Percentiles rank a stretch among this genome's conserved stretches.
Conservation (phyloP, 768 basidiomycete species). For the Baorangia bicolor region DNA sequence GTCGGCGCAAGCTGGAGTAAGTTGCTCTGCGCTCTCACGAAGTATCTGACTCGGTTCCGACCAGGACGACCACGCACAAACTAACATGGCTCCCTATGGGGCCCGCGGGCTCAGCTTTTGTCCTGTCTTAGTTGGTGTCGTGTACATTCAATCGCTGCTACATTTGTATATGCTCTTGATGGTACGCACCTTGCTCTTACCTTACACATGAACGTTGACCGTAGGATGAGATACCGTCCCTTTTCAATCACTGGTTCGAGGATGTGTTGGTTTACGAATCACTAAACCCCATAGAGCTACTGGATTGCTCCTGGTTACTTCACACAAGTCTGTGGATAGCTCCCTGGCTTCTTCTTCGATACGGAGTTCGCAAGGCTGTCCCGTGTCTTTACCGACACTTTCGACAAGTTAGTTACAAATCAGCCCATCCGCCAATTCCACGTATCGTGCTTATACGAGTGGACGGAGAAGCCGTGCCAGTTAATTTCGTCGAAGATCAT, state of each 20-base stretch:
- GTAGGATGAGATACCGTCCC: constrained; percentile 16
- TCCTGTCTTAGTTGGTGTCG: constrained; percentile 12
- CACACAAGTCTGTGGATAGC: constrained; percentile 3
- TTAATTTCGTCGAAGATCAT: constrained; percentile 2
- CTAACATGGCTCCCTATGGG: not conserved
- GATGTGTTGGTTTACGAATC: constrained; percentile 14
- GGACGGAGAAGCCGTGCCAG: constrained; percentile 15
- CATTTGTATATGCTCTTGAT: constrained; percentile 26
- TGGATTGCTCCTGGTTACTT: not conserved
- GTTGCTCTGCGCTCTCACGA: not conserved
- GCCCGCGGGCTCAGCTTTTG: constrained; percentile 22
- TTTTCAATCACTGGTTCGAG: constrained; percentile 23
- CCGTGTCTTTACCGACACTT: not conserved
- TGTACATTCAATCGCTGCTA: constrained; percentile 15
- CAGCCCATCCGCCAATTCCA: constrained; percentile 2
- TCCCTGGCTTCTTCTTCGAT: constrained; percentile 6
- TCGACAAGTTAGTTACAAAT: not conserved
- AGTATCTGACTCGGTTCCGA: not conserved
- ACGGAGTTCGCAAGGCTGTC: not conserved
- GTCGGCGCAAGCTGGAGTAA: not conserved
- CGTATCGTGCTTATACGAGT: constrained; percentile 14
- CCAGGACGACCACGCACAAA: constrained; percentile 2
- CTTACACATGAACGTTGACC: not conserved
- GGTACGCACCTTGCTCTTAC: constrained; percentile 3
- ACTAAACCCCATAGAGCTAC: not conserved